Conservation (phyloP, 768 basidiomycete genomes). For the Tylopilus cervinicoccineus region DNA sequence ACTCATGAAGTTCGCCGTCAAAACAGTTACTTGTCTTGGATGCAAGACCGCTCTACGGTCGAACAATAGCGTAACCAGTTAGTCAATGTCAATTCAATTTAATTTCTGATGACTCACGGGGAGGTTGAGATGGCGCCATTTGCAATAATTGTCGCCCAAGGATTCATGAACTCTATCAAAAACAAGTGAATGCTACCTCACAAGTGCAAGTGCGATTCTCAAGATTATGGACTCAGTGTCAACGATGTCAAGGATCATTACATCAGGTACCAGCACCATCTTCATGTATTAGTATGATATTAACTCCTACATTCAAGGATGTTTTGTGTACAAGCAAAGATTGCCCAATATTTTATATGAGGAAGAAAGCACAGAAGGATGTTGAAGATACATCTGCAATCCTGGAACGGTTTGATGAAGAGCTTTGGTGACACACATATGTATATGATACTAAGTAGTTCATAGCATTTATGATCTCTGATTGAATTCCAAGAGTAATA, state of each 20-base stretch:
- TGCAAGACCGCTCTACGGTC: slow-evolving; percentile 86
- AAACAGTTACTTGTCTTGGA: slow-evolving; percentile 90
- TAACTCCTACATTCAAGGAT: slow-evolving; percentile 50
- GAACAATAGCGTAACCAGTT: slow-evolving; percentile 73
- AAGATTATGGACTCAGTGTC: slow-evolving; percentile 97
- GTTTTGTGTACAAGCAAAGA: slow-evolving; percentile 96
- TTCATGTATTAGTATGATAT: background rate
- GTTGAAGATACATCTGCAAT: slow-evolving; percentile 80
- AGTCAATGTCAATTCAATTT: slow-evolving; percentile 18
- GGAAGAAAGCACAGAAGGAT: slow-evolving; percentile 98
- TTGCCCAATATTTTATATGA: slow-evolving; percentile 98
- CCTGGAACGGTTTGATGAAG: slow-evolving; percentile 80
- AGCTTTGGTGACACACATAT: slow-evolving; percentile 56
- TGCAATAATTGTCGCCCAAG: slow-evolving; percentile 89
- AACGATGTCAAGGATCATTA: slow-evolving; percentile 96
- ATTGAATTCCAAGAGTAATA: background rate
- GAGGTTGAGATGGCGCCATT: slow-evolving; percentile 73
- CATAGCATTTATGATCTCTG: background rate
- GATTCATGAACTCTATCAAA: slow-evolving; percentile 89
- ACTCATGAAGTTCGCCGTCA: slow-evolving; percentile 98
- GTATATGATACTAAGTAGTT: background rate
- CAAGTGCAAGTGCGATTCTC: slow-evolving; percentile 88
- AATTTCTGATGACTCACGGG: slow-evolving; percentile 3
- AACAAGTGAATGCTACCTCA: slow-evolving; percentile 74
- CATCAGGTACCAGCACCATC: slow-evolving; percentile 61